Percentiles rank a stretch among this genome's conserved stretches.
Evolutionary conservation across 768 basidiomycete genomes (phyloP).

Genomic region (Pleurotus tuoliensis): DNA sequence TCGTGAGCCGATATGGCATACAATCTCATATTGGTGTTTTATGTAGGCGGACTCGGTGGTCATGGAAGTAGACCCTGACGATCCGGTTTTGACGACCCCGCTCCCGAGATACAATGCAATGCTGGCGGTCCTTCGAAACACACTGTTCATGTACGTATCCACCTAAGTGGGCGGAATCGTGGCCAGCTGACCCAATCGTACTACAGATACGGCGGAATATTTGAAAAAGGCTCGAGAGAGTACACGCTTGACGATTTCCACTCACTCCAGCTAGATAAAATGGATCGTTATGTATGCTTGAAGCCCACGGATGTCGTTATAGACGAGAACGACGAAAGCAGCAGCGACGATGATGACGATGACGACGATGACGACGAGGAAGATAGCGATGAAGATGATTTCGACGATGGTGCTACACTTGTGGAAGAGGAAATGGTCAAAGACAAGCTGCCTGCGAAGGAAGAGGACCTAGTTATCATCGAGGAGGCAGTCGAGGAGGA

Average conservation of each 20-base stretch:
- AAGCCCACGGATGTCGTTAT: slow-evolving; percentile 63
- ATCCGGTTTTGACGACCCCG: slow-evolving; percentile 62
- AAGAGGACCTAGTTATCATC: not conserved
- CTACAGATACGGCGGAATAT: slow-evolving; percentile 82
- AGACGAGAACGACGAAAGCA: slow-evolving; percentile 56
- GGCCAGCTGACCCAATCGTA: no score
- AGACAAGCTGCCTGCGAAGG: slow-evolving; percentile 6
- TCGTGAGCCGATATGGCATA: not conserved
- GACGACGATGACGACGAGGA: slow-evolving; percentile 57
- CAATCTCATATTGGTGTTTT: not conserved
- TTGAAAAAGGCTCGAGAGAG: slow-evolving; percentile 76
- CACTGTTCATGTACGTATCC: slow-evolving; percentile 71
- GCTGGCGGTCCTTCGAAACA: slow-evolving; percentile 81
- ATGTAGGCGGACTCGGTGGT: not conserved
- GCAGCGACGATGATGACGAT: slow-evolving; percentile 59
- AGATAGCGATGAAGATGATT: slow-evolving; percentile 47
- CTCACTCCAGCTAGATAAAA: slow-evolving; percentile 75
- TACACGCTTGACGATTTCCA: slow-evolving; percentile 91
- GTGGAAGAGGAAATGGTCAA: slow-evolving; percentile 32
- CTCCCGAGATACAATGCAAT: slow-evolving; percentile 83
- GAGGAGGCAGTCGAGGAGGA: not conserved
- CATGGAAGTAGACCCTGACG: slow-evolving; percentile 45
- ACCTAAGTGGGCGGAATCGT: no score
- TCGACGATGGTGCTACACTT: slow-evolving; percentile 43
- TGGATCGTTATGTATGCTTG: slow-evolving; percentile 74